A percentile compares a stretch with the other conserved stretches of the same genome.
These are phyloP conservation scores for Xylaria sp. DNA, from an alignment of 2,329 filamentous ascomycete species.

Conservation along the genomic window DNA sequence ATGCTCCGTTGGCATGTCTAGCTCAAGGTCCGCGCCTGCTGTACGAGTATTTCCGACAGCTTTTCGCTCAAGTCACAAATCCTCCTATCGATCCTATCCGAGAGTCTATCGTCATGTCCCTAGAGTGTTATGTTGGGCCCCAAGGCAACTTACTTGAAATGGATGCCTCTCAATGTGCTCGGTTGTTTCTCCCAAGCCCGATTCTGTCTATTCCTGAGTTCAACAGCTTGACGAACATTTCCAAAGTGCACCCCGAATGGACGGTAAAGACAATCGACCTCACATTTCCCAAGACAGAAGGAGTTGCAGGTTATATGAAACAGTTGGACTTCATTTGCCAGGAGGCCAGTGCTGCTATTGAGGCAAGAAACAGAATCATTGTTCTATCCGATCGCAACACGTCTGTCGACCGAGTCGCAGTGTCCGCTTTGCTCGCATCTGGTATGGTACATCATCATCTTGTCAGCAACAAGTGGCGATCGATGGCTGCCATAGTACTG, in stretches of 20 bases:
- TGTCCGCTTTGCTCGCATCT: constrained; percentile 87
- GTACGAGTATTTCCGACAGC: constrained; percentile 96
- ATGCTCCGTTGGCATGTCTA: constrained; percentile 90
- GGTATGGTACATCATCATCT: constrained; percentile 96
- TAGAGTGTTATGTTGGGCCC: constrained; percentile 95
- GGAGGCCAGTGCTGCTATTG: constrained; percentile 83
- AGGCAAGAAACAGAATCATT: constrained; percentile 84
- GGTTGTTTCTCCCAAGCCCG: constrained; percentile 86
- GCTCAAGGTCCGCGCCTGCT: constrained; percentile 88
- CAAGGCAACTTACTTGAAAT: constrained; percentile 96
- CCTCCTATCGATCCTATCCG: constrained; percentile 96
- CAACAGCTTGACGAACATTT: constrained; percentile 84
- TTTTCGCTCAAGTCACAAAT: constrained; percentile 98
- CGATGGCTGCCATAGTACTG: constrained; percentile 84
- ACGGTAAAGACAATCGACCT: constrained; percentile 90
- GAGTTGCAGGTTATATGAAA: constrained; percentile 83
- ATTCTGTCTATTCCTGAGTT: constrained; percentile 91
- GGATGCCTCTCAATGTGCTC: constrained; percentile 86
- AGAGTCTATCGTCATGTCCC: constrained; percentile 97
- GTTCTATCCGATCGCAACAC: constrained; percentile 90
- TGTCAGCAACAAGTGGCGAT: constrained; percentile 95
- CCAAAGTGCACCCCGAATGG: constrained; percentile 78
- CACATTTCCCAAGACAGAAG: constrained; percentile 88
- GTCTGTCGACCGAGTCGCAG: constrained; percentile 81
- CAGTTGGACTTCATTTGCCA: constrained; percentile 91